Evolutionary conservation across 2,329 filamentous ascomycete species (phyloP).

Genomic region (Colletotrichum sansevieriae): DNA sequence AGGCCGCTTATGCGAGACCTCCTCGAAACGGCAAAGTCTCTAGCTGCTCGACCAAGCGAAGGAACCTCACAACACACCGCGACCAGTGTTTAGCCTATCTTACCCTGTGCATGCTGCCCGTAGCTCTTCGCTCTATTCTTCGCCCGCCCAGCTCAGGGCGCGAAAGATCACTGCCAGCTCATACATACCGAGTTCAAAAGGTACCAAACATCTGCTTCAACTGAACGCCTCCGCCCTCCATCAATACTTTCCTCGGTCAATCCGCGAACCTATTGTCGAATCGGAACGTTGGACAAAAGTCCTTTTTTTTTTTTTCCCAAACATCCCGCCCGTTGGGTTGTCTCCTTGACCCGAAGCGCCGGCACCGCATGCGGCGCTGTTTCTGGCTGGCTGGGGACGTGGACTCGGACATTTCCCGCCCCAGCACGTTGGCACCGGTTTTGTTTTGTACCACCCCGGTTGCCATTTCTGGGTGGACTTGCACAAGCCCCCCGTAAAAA

Average conservation of each 20-base stretch:
- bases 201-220: too few relatives aligned
- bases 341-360: neutral
- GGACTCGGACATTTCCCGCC: slow-evolving; percentile 20
- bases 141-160: too few relatives aligned
- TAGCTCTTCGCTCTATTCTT: neutral
- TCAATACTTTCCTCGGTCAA: too few relatives aligned
- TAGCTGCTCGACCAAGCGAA: slow-evolving; percentile 1
- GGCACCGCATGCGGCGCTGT: slow-evolving; percentile 18
- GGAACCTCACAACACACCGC: neutral
- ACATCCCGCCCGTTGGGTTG: too few relatives aligned
- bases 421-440: slow-evolving; percentile 27
- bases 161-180: too few relatives aligned
- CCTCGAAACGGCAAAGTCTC: slow-evolving; percentile 28
- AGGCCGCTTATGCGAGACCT: slow-evolving; percentile 33
- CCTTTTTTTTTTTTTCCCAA: too few relatives aligned
- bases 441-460: slow-evolving; percentile 17
- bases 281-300: too few relatives aligned
- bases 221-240: too few relatives aligned
- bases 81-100: too few relatives aligned
- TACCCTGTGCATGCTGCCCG: neutral
- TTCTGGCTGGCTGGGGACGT: slow-evolving; percentile 14
- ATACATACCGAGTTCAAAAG: too few relatives aligned
- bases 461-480: neutral
- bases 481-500: slow-evolving; percentile 6
- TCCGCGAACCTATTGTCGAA: too few relatives aligned